Base-by-base conservation (phyloP, 164 flowering plant species). In the Hamamelis virginiana region DNA sequence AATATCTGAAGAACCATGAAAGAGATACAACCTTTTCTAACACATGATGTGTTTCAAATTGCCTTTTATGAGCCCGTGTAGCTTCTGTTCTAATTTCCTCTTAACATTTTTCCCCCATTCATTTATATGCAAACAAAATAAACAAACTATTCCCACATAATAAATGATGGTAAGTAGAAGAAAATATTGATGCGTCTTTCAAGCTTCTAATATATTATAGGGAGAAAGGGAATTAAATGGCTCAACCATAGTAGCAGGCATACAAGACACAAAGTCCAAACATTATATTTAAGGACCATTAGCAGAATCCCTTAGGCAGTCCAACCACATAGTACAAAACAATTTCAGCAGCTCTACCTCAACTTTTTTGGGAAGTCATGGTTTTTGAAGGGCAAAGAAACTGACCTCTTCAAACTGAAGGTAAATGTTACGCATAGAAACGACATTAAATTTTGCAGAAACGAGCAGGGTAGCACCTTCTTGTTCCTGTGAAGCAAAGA, bases 391-490 rank as follows among this genome's bases (percentile, higher is more conserved):
- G 41, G 8, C 25, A 28, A 60, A 72, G 45, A 64, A 69, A 69
- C 83, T 69, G 46, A 91, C 98, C 97, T 94, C 94, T 80, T 94
- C 92, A 75, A 94, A 94, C 74, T 83, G 85, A 59, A 94, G 96
- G 69, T 80, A 85, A 69, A 92, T 94, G 78, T 89, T 89, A 26
- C 96, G 92, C 33, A 58, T 74, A 47, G 98, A 94, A 75, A 91
- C 84, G 23, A 89, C 75, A 18, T 82, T 78, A 80, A 94, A 94
- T 60, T 90, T 89, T 56, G 98, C 98, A 67, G 97, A 85, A 64
- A 91, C 98, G 43, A 90, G 78, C 76, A 94, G 75, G 41, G 98
- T 91, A 45, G 97, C 97, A 66, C 97, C 98, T 75, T 91, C 97
- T 56, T 91, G 85, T 64, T 94, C 95, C 98, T 94, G 82, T 11